Percentiles rank a stretch among this genome's conserved stretches.
Conservation (phyloP, 1,284 basidiomycete genomes). For the Cutaneotrichosporon sp. region DNA sequence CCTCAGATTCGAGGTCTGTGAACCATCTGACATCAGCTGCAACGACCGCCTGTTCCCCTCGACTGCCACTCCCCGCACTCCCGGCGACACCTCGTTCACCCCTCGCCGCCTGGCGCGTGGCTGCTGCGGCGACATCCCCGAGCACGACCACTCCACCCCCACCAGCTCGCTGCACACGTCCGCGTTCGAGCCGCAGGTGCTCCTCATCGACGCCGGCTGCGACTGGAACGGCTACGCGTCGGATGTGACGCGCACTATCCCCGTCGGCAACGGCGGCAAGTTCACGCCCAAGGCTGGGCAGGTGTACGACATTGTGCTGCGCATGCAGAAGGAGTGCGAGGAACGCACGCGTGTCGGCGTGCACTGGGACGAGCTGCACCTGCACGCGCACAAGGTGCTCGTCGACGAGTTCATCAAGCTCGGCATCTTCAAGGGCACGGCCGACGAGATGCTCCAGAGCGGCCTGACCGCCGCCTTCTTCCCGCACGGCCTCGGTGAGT, state of each 20-base stretch:
- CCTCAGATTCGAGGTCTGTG: constrained; percentile 37
- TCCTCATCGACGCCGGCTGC: constrained; percentile 89
- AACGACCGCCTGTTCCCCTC: constrained; percentile 53
- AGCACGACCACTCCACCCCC: constrained; percentile 34
- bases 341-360: constrained; percentile 67
- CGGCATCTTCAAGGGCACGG: constrained; percentile 74
- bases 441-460: constrained; percentile 69
- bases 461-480: constrained; percentile 82
- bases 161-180: constrained; percentile 28
- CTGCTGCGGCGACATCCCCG: constrained; percentile 45
- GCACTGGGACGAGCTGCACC: constrained; percentile 83
- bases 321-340: constrained; percentile 74
- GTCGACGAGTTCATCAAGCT: constrained; percentile 76
- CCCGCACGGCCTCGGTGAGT: constrained; percentile 71
- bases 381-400: constrained; percentile 74
- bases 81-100: constrained; percentile 42
- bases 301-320: constrained; percentile 80
- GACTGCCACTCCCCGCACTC: constrained; percentile 32
- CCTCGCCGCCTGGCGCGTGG: constrained; percentile 40
- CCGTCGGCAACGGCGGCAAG: constrained; percentile 79
- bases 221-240: constrained; percentile 68
- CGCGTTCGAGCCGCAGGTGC: constrained; percentile 65
- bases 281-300: constrained; percentile 75
- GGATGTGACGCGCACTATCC: constrained; percentile 53
- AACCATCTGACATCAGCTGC: constrained; percentile 34